phyloP scores from a whole-genome alignment of 345 rosid species.

The Xanthoceras sorbifolium region DNA sequence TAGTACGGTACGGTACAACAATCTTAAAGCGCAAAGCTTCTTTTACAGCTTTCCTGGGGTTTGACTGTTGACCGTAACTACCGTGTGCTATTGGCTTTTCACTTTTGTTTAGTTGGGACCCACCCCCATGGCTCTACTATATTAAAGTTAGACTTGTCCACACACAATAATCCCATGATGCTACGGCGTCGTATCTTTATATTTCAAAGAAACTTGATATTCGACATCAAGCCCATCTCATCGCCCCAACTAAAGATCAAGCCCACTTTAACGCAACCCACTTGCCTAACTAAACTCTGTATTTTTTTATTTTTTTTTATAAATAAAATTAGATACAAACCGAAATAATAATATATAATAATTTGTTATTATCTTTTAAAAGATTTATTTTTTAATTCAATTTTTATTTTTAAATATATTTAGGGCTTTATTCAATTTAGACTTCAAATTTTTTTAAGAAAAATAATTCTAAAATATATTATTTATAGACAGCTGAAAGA shows the following conservation, averaged over 20 bases:
- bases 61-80: background rate
- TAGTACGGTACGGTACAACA: conserved; percentile 8
- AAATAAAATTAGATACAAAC: too few relatives aligned
- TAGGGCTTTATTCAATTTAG: too few relatives aligned
- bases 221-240: background rate
- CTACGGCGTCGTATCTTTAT: background rate
- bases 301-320: too few relatives aligned
- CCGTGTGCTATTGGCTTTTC: background rate
- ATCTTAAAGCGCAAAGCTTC: background rate
- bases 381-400: too few relatives aligned
- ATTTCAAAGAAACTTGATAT: too few relatives aligned
- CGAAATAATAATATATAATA: too few relatives aligned
- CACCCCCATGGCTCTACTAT: background rate
- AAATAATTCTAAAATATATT: too few relatives aligned
- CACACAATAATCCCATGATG: background rate
- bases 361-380: too few relatives aligned
- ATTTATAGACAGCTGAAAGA: too few relatives aligned
- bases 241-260: background rate
- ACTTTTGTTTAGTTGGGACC: background rate
- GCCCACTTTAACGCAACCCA: background rate
- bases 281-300: background rate
- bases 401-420: too few relatives aligned
- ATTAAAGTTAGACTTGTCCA: background rate
- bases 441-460: too few relatives aligned
- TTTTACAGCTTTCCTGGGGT: background rate